Base-by-base conservation (phyloP, 1,284 basidiomycete species). In the Tilletia caries region DNA sequence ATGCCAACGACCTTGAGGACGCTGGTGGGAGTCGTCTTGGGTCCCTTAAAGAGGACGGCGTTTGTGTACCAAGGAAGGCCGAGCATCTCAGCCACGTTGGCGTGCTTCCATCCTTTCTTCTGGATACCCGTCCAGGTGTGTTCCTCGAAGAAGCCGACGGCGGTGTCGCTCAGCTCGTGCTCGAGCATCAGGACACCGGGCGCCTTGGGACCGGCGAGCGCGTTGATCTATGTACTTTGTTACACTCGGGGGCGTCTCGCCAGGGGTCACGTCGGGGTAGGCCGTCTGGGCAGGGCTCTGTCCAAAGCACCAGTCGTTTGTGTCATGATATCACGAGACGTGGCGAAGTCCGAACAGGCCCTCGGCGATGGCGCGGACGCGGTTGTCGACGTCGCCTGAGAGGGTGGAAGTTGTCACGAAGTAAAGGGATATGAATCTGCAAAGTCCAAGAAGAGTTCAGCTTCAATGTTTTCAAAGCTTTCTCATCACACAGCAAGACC, bases 261-360 rank as follows among this genome's bases (percentile, higher is more conserved):
- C 78, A 10, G 74, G 75, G 25, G 43, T 66, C 66, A 70, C 66
- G 20, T 52, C 65, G 15, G 77, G 76, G 67, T 76, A 79, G 4
- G 33, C 69, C 10, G 70, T 58, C 23, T 67, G 5, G 6, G 75
- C 76, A 69, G 78, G 66, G 20, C 72, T 70, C 50, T 33, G 29
- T n/a, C 27, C 27, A 6, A 73, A 46, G 64, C 72, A 73, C 72
- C 72, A 71, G 64, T 69, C 68, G 34, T 67, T 64, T 34, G 66
- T 27, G 68, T 71, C 64, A 25, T 58, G 32, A 62, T 92, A 92
- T 91, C 92, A 93, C 75, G 91, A 84, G 65, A 92, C 86, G 23
- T 89, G 89, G n/a, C 85, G 86, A 71, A 92, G 80, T 37, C 89
- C 73, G 65, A 78, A 77, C 72, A 83, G 76, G 68, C 72, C 73